A percentile compares a stretch with the other conserved stretches of the same genome.
Evolutionary conservation across 2,329 filamentous ascomycete genomes (phyloP).

Genomic region (Nannizziopsis arthrosporioides): DNA sequence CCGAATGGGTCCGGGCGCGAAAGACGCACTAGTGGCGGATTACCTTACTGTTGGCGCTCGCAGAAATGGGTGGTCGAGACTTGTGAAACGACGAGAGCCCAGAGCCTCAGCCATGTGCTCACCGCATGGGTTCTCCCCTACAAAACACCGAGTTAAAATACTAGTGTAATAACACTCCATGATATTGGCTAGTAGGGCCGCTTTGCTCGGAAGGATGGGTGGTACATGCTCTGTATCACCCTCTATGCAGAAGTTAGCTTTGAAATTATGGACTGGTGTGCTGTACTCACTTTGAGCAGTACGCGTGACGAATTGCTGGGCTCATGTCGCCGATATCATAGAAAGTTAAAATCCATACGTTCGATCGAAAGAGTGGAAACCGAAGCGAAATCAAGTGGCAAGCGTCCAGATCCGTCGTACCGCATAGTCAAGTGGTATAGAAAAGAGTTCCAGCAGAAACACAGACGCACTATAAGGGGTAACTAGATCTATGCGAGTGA

Average conservation of each 20-base stretch:
- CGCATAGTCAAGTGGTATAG: not conserved
- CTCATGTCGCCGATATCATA: not conserved
- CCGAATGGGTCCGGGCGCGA: too few species aligned
- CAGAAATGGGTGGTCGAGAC: not conserved
- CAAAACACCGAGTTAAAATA: not conserved
- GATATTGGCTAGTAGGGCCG: not conserved
- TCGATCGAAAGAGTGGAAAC: conserved; percentile 6
- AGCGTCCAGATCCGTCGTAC: not conserved
- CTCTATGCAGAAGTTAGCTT: too few species aligned
- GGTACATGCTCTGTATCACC: too few species aligned
- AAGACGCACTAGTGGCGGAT: too few species aligned
- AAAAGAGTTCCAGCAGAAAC: not conserved
- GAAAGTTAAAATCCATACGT: not conserved
- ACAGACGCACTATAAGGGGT: not conserved
- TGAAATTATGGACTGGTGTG: not conserved
- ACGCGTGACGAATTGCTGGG: too few species aligned
- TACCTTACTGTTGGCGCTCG: too few species aligned
- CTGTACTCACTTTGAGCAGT: not conserved
- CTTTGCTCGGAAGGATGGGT: not conserved
- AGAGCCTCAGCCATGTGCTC: not conserved
- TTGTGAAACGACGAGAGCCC: too few species aligned
- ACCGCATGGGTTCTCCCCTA: not conserved
- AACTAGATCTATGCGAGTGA: not conserved
- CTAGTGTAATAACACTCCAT: not conserved
- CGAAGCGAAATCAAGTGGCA: conserved; percentile 9